Base-by-base conservation (phyloP, 2,329 filamentous ascomycete species). In the Ceratocystis variospora region DNA sequence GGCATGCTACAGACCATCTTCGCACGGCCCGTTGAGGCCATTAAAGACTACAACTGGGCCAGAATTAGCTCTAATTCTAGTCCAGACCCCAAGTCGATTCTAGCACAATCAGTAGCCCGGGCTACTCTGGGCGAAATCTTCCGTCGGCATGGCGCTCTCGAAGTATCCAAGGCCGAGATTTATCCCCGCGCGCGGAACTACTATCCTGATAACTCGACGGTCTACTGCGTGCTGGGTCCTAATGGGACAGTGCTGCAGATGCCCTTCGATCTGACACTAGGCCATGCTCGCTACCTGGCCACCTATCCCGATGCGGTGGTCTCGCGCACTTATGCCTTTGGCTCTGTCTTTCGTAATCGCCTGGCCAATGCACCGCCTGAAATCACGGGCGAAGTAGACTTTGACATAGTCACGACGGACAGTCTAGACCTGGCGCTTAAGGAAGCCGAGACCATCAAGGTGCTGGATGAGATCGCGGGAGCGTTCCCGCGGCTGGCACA, bases 391-490 rank as follows among this genome's bases (percentile, higher is more conserved):
- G 94, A 97, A 73, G 92, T 95, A 1, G 92, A 97, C 74, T 99
- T 97, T 74, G 94, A 99, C 75, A 91, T 99, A 68, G 83, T 96
- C n/a, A 93, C 91, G 0, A 83, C 84, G 57, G 87, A 92, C 70
- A 87, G 87, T 0, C 76, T 91, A 4, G 91, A 97, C 72, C 79
- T 96, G 59, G 87, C 91, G 0, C 75, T 96, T 66, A 95, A 96
- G 72, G 94, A 99, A 75, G 93, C 93, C 0, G 93, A 97, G 75
- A 87, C 91, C 0, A 83, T 99, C 70, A 97, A 96, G 71, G 92
- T 97, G 1, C 78, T 97, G 25, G 94, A 99, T 73, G 94, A 99
- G 73, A 88, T 96, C 50, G 82, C 95, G 17, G 81, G 86, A 62
- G 83, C 87, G 4, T 92, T 97, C 69, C 92, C 92, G 0, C 85